A percentile compares a stretch with the other conserved stretches of the same genome.
Conservation (phyloP, 2,329 filamentous ascomycete species). For the Fusarium sp. region DNA sequence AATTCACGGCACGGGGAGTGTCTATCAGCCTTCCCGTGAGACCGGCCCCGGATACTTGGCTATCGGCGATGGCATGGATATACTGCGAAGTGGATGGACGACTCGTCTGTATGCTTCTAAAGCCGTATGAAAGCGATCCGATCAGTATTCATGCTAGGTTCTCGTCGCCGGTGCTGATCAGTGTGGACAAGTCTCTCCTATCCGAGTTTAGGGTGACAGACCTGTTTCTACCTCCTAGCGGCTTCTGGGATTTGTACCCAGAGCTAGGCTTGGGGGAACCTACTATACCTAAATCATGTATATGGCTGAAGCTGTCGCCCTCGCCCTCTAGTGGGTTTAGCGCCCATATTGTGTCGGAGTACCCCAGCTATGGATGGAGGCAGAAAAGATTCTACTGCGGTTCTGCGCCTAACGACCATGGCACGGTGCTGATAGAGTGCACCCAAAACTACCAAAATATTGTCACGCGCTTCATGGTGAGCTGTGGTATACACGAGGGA, state of each 20-base stretch:
- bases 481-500: neutral
- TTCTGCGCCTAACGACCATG: neutral
- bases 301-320: neutral
- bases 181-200: neutral
- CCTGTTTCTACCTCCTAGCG: neutral
- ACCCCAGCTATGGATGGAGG: neutral
- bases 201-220: neutral
- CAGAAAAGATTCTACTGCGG: neutral
- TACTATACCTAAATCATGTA: neutral
- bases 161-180: neutral
- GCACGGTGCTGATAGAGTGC: neutral
- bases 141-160: neutral
- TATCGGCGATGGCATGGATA: neutral
- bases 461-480: neutral
- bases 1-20: neutral
- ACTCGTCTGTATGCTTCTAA: neutral
- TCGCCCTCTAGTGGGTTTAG: neutral
- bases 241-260: neutral
- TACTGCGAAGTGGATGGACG: neutral
- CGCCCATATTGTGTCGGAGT: neutral
- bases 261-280: neutral
- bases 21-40: neutral
- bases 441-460: too few relatives aligned
- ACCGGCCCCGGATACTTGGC: neutral
- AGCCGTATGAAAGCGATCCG: neutral